Evolutionary conservation across 208 protist species (phyloP).

Genomic region (Trichomonas gallinae): DNA sequence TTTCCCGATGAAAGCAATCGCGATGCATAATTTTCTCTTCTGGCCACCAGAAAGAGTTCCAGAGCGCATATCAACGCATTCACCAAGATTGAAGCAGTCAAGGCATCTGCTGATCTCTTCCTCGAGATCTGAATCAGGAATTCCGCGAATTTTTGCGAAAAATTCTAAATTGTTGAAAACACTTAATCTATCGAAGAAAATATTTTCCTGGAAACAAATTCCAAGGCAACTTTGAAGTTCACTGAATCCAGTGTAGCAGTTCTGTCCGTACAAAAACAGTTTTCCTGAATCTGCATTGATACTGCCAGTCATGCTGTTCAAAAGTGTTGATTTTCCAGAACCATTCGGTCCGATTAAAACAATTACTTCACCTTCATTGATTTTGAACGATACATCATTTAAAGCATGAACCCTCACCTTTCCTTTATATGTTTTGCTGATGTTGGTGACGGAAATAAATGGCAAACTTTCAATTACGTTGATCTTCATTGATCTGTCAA

Average conservation of each 20-base stretch:
- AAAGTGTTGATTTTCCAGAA: not conserved
- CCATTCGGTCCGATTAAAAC: not conserved
- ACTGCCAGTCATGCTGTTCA: not conserved
- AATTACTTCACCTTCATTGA: not conserved
- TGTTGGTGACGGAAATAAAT: not conserved
- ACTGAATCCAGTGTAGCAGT: no score
- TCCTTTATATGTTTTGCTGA: not conserved
- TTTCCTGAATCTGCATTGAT: no score
- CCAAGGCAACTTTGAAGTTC: not conserved
- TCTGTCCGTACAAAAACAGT: no score
- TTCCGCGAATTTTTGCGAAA: not conserved
- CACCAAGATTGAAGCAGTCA: not conserved
- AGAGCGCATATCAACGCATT: not conserved
- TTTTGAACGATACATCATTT: not conserved
- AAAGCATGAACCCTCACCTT: not conserved
- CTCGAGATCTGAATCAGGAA: no score
- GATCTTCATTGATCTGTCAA: no score
- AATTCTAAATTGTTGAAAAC: not conserved
- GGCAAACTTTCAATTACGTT: no score
- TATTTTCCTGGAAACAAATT: not conserved
- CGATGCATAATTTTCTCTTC: not conserved
- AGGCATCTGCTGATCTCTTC: no score
- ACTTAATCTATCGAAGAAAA: not conserved
- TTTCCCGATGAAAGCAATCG: not conserved
- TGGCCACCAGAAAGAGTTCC: not conserved